Conservation (phyloP, 768 basidiomycete species). For the Rhizopogon roseolus region DNA sequence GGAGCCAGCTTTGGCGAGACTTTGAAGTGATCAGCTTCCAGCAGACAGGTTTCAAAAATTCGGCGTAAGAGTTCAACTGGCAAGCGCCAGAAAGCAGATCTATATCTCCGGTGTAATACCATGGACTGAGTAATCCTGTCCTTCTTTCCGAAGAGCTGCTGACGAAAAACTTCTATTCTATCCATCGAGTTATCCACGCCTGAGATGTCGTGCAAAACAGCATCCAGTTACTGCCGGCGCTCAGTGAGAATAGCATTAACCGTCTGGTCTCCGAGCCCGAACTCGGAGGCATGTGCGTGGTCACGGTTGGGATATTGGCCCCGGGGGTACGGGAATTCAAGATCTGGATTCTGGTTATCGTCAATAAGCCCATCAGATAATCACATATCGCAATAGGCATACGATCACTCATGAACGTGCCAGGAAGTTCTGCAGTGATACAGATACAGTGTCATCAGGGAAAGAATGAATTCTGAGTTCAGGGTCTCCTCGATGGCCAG, state of each 20-base stretch:
- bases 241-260: not conserved
- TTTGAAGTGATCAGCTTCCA: not conserved
- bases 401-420: too few relatives aligned
- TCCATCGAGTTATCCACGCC: too few relatives aligned
- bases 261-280: too few relatives aligned
- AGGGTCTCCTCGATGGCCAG: too few relatives aligned
- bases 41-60: not conserved
- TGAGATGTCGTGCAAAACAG: not conserved
- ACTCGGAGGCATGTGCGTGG: not conserved
- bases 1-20: not conserved
- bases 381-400: too few relatives aligned
- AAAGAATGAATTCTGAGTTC: too few relatives aligned
- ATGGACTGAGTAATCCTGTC: too few relatives aligned
- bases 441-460: too few relatives aligned
- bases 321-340: constrained; percentile 9
- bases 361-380: not conserved
- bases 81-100: not conserved
- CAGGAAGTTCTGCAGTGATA: too few relatives aligned
- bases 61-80: not conserved
- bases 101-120: constrained; percentile 15
- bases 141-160: too few relatives aligned
- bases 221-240: not conserved
- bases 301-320: constrained; percentile 2
- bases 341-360: constrained; percentile 5
- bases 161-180: too few relatives aligned